These are phyloP conservation scores for Eucalyptus virginea DNA, from an alignment of 345 rosid species.

Conservation along the genomic window DNA sequence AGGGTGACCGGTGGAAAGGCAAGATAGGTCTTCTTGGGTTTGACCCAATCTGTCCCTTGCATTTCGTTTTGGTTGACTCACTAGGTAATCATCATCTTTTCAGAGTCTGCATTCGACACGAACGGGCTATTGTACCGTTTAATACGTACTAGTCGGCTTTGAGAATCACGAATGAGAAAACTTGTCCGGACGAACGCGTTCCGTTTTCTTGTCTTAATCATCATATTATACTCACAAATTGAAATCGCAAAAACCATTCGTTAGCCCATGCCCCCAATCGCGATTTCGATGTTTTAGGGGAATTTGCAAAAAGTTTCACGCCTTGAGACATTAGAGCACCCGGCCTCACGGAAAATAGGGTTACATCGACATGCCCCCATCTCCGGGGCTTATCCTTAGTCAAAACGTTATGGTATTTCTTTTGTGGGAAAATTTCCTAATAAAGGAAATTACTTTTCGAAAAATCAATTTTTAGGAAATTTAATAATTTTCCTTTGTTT, in stretches of 20 bases:
- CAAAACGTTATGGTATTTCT: not conserved
- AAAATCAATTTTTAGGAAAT: not conserved
- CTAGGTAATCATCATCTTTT: too few relatives aligned
- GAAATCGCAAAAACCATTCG: not conserved
- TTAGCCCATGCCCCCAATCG: not conserved
- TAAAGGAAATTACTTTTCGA: too few relatives aligned
- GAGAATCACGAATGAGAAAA: not conserved
- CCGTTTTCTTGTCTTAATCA: not conserved
- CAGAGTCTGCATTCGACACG: not conserved
- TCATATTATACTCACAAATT: not conserved
- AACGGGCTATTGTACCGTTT: not conserved
- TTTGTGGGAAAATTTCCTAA: too few relatives aligned
- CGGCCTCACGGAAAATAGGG: not conserved
- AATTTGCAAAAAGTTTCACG: not conserved
- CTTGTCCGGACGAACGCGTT: not conserved
- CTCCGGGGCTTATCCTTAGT: not conserved
- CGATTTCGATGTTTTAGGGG: fast-evolving
- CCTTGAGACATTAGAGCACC: not conserved
- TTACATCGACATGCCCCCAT: too few relatives aligned
- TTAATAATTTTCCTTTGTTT: too few relatives aligned
- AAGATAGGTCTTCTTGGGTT: not conserved
- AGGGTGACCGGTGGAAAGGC: not conserved
- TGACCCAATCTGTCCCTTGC: not conserved
- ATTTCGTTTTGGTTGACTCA: too few relatives aligned
- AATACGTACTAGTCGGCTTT: not conserved